A percentile compares a stretch with the other conserved stretches of the same genome.
These are phyloP conservation scores for Jimgerdemannia lactiflua DNA, from an alignment of 192 early-diverging fungal species.

Conservation along the genomic window DNA sequence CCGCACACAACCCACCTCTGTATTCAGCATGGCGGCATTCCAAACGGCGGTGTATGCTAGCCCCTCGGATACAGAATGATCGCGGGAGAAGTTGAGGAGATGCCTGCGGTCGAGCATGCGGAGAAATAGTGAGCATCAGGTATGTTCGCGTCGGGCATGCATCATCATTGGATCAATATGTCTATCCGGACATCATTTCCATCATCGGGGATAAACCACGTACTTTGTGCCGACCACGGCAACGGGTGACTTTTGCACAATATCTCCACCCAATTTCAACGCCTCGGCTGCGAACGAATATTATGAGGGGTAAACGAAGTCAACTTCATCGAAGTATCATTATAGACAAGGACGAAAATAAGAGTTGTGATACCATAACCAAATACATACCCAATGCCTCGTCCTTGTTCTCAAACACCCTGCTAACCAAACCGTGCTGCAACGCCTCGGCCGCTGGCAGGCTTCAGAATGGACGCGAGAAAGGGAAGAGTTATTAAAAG, in stretches of 20 bases:
- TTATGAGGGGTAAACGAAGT: not conserved
- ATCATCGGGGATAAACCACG: not conserved
- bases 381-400: conserved; percentile 43
- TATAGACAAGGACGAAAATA: too few species aligned
- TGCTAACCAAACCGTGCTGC: conserved; percentile 53
- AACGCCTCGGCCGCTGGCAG: conserved; percentile 59
- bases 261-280: conserved; percentile 62
- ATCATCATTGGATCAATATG: not conserved
- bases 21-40: conserved; percentile 84
- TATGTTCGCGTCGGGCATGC: too few species aligned
- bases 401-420: conserved; percentile 42
- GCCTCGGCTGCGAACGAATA: conserved; percentile 46
- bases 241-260: conserved; percentile 90
- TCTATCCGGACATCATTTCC: not conserved
- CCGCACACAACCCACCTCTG: conserved; percentile 40
- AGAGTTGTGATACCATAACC: too few species aligned
- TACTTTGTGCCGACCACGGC: conserved; percentile 86
- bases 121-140: not conserved
- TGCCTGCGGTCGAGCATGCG: conserved; percentile 36
- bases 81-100: conserved; percentile 86
- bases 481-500: conserved; percentile 5
- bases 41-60: conserved; percentile 85
- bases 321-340: too few species aligned
- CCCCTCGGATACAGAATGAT: conserved; percentile 89
- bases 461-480: conserved; percentile 19